phyloP scores from a whole-genome alignment of 257 asterid species.

The Solanum bulbocastanum region DNA sequence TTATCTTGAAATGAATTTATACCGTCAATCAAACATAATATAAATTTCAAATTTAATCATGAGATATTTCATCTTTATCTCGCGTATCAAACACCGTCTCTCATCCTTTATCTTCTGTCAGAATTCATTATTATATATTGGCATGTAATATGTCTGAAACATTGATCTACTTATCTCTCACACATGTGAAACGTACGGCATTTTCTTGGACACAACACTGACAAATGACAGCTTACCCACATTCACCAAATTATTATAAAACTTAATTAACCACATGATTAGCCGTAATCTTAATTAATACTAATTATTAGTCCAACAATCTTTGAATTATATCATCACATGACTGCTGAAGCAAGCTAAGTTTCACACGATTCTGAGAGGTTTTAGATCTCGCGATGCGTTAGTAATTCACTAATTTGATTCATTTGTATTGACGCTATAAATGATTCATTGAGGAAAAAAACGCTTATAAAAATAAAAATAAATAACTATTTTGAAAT shows the following conservation, averaged over 20 bases:
- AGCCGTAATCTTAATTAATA: background rate
- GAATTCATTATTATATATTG: background rate
- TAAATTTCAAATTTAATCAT: too few relatives aligned
- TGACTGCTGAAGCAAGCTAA: background rate
- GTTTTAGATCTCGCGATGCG: background rate
- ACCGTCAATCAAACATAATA: too few relatives aligned
- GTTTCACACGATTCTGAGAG: background rate
- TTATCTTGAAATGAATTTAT: too few relatives aligned
- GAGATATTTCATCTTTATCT: too few relatives aligned
- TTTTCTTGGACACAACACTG: background rate
- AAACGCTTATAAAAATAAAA: background rate
- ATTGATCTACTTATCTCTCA: background rate
- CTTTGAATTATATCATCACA: background rate
- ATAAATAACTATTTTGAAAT: too few relatives aligned
- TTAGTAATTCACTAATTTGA: background rate
- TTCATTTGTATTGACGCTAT: background rate
- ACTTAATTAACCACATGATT: background rate
- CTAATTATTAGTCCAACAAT: background rate
- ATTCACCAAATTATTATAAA: background rate
- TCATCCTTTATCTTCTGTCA: background rate
- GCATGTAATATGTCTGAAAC: background rate
- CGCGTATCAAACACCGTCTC: fast-evolving
- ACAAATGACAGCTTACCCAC: background rate
- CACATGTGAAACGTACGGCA: background rate
- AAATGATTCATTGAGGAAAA: background rate